Evolutionary conservation across 768 basidiomycete species (phyloP).

Genomic region (Austroboletus festivus): DNA sequence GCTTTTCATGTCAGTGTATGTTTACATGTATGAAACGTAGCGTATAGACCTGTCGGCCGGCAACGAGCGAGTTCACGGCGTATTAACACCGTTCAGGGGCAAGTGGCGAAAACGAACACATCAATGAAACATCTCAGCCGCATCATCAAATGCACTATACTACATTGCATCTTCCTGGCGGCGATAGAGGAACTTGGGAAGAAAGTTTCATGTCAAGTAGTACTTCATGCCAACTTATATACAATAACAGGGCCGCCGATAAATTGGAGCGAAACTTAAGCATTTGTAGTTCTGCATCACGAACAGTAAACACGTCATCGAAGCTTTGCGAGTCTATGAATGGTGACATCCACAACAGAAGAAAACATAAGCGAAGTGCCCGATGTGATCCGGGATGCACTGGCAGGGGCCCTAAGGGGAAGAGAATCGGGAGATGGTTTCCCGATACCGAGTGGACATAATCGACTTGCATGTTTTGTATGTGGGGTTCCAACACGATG

Average conservation of each 20-base stretch:
- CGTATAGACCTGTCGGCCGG: conserved; percentile 5
- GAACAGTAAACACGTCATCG: conserved; percentile 13
- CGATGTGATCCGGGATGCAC: conserved; percentile 8
- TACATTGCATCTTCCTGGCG: conserved; percentile 22
- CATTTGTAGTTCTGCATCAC: conserved; percentile 6
- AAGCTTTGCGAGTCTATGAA: conserved; percentile 4
- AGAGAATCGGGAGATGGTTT: conserved; percentile 4
- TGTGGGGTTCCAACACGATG: too few relatives aligned
- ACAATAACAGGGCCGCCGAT: conserved; percentile 20
- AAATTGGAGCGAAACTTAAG: conserved; percentile 8
- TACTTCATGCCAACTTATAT: too few relatives aligned
- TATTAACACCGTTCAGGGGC: conserved; percentile 28
- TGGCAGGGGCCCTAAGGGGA: conserved; percentile 5
- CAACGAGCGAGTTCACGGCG: conserved; percentile 12
- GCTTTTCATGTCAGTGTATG: background rate
- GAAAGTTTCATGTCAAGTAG: conserved; percentile 5
- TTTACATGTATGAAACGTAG: background rate
- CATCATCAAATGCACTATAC: background rate
- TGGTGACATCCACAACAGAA: background rate
- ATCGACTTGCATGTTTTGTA: conserved; percentile 6
- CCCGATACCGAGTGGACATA: conserved; percentile 7
- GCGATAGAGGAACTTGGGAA: conserved; percentile 24
- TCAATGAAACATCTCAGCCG: conserved; percentile 10
- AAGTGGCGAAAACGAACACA: conserved; percentile 10
- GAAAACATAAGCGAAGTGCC: conserved; percentile 5